These are phyloP conservation scores for Penicillium roqueforti DNA, from an alignment of 495 filamentous ascomycete genomes.

Conservation along the genomic window DNA sequence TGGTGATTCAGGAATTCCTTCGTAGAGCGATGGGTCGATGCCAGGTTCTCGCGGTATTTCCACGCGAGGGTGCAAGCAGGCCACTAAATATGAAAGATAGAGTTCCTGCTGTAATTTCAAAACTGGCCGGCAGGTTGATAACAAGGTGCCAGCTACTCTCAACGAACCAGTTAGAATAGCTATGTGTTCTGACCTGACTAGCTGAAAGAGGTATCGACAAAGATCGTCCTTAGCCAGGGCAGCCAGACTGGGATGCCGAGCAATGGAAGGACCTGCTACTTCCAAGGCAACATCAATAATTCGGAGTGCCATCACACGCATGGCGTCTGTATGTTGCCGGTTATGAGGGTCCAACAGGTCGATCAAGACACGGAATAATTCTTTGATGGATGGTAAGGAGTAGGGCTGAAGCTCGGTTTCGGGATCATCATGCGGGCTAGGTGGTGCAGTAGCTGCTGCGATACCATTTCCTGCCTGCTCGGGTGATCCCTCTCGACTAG, in stretches of 20 bases:
- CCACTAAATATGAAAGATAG: conserved; percentile 89
- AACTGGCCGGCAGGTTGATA: conserved; percentile 87
- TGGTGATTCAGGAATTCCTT: conserved; percentile 87
- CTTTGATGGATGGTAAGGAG: conserved; percentile 86
- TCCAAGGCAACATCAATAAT: conserved; percentile 98
- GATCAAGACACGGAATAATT: conserved; percentile 92
- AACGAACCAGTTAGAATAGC: conserved; percentile 87
- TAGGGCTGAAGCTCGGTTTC: conserved; percentile 72
- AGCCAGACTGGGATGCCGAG: conserved; percentile 85
- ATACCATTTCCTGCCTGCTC: conserved; percentile 40
- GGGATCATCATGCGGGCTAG: conserved; percentile 33
- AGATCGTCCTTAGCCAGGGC: conserved; percentile 87
- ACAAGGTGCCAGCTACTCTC: conserved; percentile 82
- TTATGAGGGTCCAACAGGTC: conserved; percentile 93
- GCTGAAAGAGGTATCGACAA: conserved; percentile 92
- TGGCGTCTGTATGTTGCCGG: conserved; percentile 83
- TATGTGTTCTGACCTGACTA: conserved; percentile 94
- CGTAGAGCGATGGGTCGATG: conserved; percentile 88
- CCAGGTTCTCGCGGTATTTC: conserved; percentile 87
- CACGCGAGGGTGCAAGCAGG: conserved; percentile 85
- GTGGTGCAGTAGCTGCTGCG: conserved; percentile 46
- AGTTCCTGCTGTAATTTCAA: conserved; percentile 97
- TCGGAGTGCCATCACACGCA: conserved; percentile 93
- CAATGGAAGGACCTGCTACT: conserved; percentile 93
- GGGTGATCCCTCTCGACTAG: conserved; percentile 31